A percentile compares a stretch with the other conserved stretches of the same genome.
These are phyloP conservation scores for Umbelopsis ramanniana DNA, from an alignment of 192 early-diverging fungal species.

Conservation along the genomic window DNA sequence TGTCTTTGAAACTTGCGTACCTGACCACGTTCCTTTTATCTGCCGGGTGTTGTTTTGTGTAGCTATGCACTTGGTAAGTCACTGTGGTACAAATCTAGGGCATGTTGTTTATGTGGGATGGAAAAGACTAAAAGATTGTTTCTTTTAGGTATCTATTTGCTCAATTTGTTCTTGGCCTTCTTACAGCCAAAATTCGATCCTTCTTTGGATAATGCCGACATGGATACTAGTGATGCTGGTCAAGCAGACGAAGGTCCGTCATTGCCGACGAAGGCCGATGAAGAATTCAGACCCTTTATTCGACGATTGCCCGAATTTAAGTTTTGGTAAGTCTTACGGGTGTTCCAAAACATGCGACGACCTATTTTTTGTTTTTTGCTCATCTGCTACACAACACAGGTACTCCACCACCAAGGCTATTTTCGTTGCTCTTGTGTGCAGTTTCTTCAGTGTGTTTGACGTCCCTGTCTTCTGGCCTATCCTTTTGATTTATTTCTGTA, in stretches of 20 bases:
- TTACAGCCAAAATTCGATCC: slow-evolving; percentile 97
- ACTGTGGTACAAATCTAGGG: background rate
- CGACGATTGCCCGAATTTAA: slow-evolving; percentile 97
- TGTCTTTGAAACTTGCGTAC: background rate
- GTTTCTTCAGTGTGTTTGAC: slow-evolving; percentile 88
- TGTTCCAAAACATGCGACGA: background rate
- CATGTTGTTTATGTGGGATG: too few relatives aligned
- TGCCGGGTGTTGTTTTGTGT: background rate
- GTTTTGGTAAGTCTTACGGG: slow-evolving; percentile 79
- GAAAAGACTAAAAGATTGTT: too few relatives aligned
- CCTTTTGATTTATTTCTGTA: slow-evolving; percentile 92
- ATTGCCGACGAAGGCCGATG: slow-evolving; percentile 85
- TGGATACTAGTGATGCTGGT: slow-evolving; percentile 66
- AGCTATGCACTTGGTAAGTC: slow-evolving; percentile 45
- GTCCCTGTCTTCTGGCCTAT: slow-evolving; percentile 99
- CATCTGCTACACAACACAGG: too few relatives aligned
- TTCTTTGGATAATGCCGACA: slow-evolving; percentile 58
- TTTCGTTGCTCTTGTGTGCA: slow-evolving; percentile 82
- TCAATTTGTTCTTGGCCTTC: slow-evolving; percentile 95
- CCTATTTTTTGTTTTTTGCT: too few relatives aligned
- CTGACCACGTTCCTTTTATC: background rate
- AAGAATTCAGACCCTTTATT: slow-evolving; percentile 98
- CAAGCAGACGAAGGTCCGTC: slow-evolving; percentile 62
- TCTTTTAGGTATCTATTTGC: slow-evolving; percentile 88
- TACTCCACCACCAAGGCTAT: slow-evolving; percentile 82